Evolutionary conservation across 176 grass and related monocot genomes (phyloP), one percentile per base, ranked within the genome.

Genomic region (Chloris gayana): DNA sequence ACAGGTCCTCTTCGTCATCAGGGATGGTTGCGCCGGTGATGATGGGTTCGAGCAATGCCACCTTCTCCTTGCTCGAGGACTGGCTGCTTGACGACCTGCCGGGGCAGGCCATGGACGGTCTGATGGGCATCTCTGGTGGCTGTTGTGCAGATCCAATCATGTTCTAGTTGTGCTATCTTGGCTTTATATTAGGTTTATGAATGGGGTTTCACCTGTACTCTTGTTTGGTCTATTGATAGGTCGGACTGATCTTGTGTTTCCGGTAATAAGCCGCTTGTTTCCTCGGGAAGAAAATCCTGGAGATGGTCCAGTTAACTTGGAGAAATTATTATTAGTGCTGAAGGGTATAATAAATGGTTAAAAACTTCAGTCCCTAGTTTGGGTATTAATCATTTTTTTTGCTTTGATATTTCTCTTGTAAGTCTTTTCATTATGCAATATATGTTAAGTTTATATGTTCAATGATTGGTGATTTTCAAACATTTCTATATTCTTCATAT

Each of bases 101-200:
- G 0, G 88, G 79, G 22, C 88, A 82, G 74, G 78, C 82, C 59
- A 77, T 85, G 73, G 88, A 89, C 67, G 74, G 73, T 31, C 17
- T 89, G 51, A 68, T 79, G 74, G 79, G 85, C 51, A 68, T 86
- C 25, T 79, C 83, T 24, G 61, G 61, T 2, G 88, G 83, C 31
- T 86, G 79, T 41, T 82, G 74, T 85, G 79, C 88, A 18, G 83
- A 86, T 46, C 88, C 88, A 8, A 89, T 89, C 67, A 89, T 89
- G 83, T 89, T 82, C 68, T 89, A 76, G 71, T 50, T 22, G 12
- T 30, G 3, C 1, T 45, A 25, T 69, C 42, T 44, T 59, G 59
- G 66, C 27, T 75, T 46, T 80, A 57, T 62, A 27, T 34, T 76
- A 29, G 53, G 34, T 75, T 73, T 63, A 66, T 71, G 33, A 3